Conservation (phyloP, 495 filamentous ascomycete genomes). For the Penicillium paxilli region DNA sequence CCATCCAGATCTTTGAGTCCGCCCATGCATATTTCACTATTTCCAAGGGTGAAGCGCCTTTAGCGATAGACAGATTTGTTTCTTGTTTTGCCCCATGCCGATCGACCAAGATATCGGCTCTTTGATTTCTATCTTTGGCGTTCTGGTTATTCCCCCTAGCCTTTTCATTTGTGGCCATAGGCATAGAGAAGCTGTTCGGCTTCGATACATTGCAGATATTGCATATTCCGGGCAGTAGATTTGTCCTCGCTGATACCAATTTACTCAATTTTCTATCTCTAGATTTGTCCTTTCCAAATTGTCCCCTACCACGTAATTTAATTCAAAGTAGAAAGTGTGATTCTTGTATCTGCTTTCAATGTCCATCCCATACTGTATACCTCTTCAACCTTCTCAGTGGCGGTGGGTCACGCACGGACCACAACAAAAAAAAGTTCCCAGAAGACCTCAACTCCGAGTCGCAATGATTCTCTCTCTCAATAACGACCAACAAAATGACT, state of each 20-base stretch:
- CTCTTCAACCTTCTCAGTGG: too few relatives aligned
- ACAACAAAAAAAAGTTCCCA: slow-evolving; percentile 28
- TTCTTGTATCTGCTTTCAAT: too few relatives aligned
- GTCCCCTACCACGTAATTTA: too few relatives aligned
- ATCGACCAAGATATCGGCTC: slow-evolving; percentile 4
- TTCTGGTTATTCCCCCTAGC: slow-evolving; percentile 4
- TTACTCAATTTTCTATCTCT: not conserved
- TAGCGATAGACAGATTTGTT: slow-evolving; percentile 12
- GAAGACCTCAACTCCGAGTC: slow-evolving; percentile 1
- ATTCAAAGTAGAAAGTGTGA: too few relatives aligned
- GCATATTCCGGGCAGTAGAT: slow-evolving; percentile 1
- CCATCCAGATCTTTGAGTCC: not conserved
- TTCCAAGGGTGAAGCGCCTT: not conserved
- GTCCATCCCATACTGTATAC: too few relatives aligned
- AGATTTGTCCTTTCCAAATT: too few relatives aligned
- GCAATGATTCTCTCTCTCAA: not conserved
- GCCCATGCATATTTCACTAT: slow-evolving; percentile 3
- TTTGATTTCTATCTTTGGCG: slow-evolving; percentile 23
- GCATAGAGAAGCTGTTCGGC: slow-evolving; percentile 14
- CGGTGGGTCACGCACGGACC: slow-evolving; percentile 24
- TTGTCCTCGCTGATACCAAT: not conserved
- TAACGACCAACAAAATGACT: slow-evolving; percentile 53
- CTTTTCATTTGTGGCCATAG: slow-evolving; percentile 3
- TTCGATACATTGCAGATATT: slow-evolving; percentile 13
- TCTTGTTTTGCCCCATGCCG: not conserved